Base-by-base conservation (phyloP, 129 eudicot species). In the Artemisia tridentata region DNA sequence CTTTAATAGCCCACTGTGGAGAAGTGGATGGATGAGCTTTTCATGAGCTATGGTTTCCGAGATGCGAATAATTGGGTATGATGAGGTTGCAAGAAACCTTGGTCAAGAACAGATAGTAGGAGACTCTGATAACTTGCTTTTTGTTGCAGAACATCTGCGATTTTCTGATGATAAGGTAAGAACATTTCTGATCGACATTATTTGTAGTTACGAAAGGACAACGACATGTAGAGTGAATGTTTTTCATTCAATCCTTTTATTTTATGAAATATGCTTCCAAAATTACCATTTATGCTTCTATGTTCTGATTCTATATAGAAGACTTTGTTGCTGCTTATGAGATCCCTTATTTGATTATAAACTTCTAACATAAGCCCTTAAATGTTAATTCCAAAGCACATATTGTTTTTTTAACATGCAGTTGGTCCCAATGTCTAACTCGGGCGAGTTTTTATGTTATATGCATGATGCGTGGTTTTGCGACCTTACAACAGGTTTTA, bases 101-200 rank as follows among this genome's bases (percentile, higher is more conserved):
- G 84, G 84, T 50, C 74, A 67, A 72, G 79, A 82, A 63, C 53
- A 58, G 9, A 46, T 64, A 7, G 27, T 34, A 45, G 86, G 64
- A 67, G 84, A 69, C 73, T 41, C 69, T 13, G 61, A 68, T 29
- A 74, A 34, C 68, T 18, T 86, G 47, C 85, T 95, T 50, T 90
- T 95, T 70, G 81, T 81, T 46, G 99, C 97, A 15, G 89, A 95
- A 76, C 99, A 95, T 66, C 79, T 86, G 64, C 83, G 90, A 11
- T 85, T 68, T 80, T 90, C 97, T 61, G 99, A 95, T 73, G 89
- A 84, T 73, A 95, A 95, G 96, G 97, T 90, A 53, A 69, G 75
- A 68, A 49, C 67, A 15, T 5, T 52, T 34, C 7, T 7, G 7
- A 7, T 65, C 0, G 15, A 15, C n/a, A 41, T 64, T 10, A 12